Percentiles rank a stretch among this genome's conserved stretches.
Conservation (phyloP, 305 asterid species). For the Fraxinus latifolia region DNA sequence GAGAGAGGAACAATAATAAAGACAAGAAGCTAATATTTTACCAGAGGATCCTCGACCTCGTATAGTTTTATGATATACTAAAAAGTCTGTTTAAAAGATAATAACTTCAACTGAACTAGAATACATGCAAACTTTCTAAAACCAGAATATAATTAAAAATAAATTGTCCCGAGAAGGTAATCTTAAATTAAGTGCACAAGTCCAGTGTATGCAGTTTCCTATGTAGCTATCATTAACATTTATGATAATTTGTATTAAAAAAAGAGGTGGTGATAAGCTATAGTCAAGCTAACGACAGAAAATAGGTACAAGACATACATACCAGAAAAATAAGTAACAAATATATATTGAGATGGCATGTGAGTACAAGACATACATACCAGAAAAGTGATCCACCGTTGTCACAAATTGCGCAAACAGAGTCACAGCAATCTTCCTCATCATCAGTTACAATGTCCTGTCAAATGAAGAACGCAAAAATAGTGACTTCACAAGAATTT, state of each 20-base stretch:
- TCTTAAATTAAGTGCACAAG: background rate
- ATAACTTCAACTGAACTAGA: background rate
- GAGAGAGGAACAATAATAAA: background rate
- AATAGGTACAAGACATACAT: background rate
- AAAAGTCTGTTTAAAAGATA: background rate
- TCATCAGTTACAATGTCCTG: background rate
- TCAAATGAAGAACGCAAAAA: background rate
- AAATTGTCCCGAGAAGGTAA: background rate
- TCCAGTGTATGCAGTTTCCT: background rate
- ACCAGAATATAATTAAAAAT: background rate
- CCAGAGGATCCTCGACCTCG: background rate
- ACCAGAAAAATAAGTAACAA: constrained; percentile 5
- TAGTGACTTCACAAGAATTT: constrained; percentile 7
- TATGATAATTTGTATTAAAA: background rate
- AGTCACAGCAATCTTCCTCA: constrained; percentile 52
- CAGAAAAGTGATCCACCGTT: constrained; percentile 62
- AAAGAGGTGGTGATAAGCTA: background rate
- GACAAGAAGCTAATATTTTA: background rate
- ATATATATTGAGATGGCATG: background rate
- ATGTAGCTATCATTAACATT: background rate
- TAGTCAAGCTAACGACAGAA: background rate
- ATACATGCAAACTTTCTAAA: background rate
- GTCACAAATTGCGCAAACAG: constrained; percentile 78
- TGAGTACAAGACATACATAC: constrained; percentile 37
- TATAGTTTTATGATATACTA: background rate